Evolutionary conservation across 192 early-diverging fungal species (phyloP).

Genomic region (Coemansia aciculifera): DNA sequence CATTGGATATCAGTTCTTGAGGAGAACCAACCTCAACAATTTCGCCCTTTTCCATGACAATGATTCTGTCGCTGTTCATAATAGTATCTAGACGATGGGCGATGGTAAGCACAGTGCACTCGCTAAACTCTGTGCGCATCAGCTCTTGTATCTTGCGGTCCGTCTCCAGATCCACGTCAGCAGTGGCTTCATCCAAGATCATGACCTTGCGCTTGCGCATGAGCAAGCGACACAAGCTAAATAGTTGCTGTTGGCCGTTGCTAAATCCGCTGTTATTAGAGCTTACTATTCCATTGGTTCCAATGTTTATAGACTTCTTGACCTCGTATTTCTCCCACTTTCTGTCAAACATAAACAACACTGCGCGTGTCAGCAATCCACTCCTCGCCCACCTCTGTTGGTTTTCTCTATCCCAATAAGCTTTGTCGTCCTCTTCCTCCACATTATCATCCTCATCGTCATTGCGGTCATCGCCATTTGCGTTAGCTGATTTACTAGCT

Average conservation of each 20-base stretch:
- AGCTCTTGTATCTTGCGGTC: conserved; percentile 16
- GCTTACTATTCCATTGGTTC: not conserved
- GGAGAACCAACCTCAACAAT: conserved; percentile 3
- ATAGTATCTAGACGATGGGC: conserved; percentile 72
- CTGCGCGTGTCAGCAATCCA: not conserved
- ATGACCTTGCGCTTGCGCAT: conserved; percentile 57
- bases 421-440: conserved; percentile 24
- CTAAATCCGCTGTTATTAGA: conserved; percentile 41
- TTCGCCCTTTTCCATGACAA: conserved; percentile 54
- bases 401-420: not conserved
- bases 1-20: conserved; percentile 25
- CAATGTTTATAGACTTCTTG: not conserved
- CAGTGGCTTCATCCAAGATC: conserved; percentile 69
- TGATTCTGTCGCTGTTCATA: conserved; percentile 59
- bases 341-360: not conserved
- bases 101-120: conserved; percentile 58
- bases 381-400: not conserved
- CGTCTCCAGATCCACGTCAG: conserved; percentile 52
- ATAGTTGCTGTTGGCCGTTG: conserved; percentile 60
- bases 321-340: not conserved
- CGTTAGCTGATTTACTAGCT: not conserved
- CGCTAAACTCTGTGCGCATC: conserved; percentile 54
- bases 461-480: not conserved
- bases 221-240: conserved; percentile 62
- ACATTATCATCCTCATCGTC: conserved; percentile 15